phyloP scores from a whole-genome alignment of 164 flowering plant species.

The Vitis rotundifolia region DNA sequence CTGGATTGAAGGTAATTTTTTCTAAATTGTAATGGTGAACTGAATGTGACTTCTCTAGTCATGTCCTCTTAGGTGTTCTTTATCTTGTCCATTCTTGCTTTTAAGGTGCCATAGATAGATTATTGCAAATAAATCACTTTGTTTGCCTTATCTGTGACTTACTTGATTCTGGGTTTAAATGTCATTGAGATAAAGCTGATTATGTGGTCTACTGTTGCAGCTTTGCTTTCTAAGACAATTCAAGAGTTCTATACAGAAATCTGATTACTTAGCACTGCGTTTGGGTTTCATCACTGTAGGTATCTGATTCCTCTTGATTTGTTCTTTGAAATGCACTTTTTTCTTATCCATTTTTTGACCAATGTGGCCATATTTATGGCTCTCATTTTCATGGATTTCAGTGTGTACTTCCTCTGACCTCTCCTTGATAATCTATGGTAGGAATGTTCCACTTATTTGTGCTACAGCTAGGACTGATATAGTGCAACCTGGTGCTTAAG shows the following conservation, averaged over 20 bases:
- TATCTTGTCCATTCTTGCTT: neutral
- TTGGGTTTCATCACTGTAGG: constrained; percentile 89
- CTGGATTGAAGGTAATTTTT: no score
- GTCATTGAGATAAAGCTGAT: neutral
- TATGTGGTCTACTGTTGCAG: constrained; percentile 41
- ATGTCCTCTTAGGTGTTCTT: no score
- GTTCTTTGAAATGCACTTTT: neutral
- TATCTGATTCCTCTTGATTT: constrained; percentile 19
- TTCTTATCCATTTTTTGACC: neutral
- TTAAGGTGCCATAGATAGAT: neutral
- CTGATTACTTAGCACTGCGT: constrained; percentile 84
- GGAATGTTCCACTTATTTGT: neutral
- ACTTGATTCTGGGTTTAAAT: neutral
- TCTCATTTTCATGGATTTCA: neutral
- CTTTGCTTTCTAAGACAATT: constrained; percentile 89
- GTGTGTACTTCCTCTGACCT: neutral
- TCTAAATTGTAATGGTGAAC: no score
- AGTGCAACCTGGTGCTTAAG: neutral
- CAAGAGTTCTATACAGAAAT: constrained; percentile 62
- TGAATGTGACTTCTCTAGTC: no score
- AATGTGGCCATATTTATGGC: neutral
- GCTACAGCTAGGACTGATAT: neutral
- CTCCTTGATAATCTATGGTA: neutral
- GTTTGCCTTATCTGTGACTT: neutral
- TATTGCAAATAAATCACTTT: no score